phyloP scores from a whole-genome alignment of 2,329 filamentous ascomycete genomes.

The Nigrograna mackinnonii region DNA sequence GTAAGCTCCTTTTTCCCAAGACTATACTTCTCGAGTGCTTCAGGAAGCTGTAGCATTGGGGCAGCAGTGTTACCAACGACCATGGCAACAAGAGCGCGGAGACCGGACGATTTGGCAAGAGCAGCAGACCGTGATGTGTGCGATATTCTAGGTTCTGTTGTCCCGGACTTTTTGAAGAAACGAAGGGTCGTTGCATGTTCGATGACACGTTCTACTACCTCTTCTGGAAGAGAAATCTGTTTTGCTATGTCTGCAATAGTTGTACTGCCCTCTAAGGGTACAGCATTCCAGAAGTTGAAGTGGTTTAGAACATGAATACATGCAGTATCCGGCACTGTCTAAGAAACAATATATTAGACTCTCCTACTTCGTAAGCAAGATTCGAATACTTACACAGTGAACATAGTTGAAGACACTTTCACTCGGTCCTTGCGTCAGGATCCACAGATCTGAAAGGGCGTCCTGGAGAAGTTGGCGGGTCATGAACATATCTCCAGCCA shows the following conservation, averaged over 20 bases:
- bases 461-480: slow-evolving; percentile 50
- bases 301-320: slow-evolving; percentile 54
- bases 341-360: too few relatives aligned
- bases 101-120: slow-evolving; percentile 25
- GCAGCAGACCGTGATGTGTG: slow-evolving; percentile 35
- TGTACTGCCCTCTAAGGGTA: slow-evolving; percentile 52
- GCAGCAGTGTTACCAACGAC: slow-evolving; percentile 27
- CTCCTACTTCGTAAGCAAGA: too few relatives aligned
- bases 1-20: slow-evolving; percentile 25
- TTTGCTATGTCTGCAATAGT: slow-evolving; percentile 37
- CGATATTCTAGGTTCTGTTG: slow-evolving; percentile 18
- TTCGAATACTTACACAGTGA: too few relatives aligned
- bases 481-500: slow-evolving; percentile 49
- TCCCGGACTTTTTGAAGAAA: slow-evolving; percentile 32
- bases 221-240: slow-evolving; percentile 25
- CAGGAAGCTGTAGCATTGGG: slow-evolving; percentile 30
- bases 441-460: slow-evolving; percentile 51
- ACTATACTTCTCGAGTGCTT: slow-evolving; percentile 29
- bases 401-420: slow-evolving; percentile 54
- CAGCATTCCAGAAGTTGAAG: slow-evolving; percentile 57
- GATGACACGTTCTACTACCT: slow-evolving; percentile 32
- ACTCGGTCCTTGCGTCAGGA: slow-evolving; percentile 53
- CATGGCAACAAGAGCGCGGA: slow-evolving; percentile 26
- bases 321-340: slow-evolving; percentile 51
- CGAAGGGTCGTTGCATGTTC: slow-evolving; percentile 40